These are phyloP conservation scores for Colletotrichum cordylinicola DNA, from an alignment of 2,329 filamentous ascomycete genomes.

Conservation along the genomic window DNA sequence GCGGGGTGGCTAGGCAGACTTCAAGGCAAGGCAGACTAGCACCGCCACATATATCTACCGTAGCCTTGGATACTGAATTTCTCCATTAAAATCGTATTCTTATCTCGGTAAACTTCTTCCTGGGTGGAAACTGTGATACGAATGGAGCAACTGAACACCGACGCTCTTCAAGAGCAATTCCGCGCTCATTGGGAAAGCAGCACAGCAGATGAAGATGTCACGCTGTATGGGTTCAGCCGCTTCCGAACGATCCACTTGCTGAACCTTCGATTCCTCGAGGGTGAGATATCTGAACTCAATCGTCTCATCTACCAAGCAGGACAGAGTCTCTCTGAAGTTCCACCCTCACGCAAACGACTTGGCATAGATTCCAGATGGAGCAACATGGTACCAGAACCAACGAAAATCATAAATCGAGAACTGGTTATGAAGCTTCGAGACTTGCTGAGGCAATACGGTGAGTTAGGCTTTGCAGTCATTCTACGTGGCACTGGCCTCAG, in stretches of 20 bases:
- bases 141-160: background rate
- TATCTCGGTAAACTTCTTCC: background rate
- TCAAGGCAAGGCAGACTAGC: background rate
- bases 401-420: background rate
- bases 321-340: background rate
- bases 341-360: background rate
- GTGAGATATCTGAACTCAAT: background rate
- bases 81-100: background rate
- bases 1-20: background rate
- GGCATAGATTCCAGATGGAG: background rate
- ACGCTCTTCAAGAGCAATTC: background rate
- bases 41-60: background rate
- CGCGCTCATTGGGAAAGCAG: background rate
- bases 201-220: background rate
- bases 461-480: background rate
- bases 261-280: background rate
- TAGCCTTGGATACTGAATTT: background rate
- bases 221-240: background rate
- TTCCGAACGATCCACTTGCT: background rate
- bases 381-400: background rate
- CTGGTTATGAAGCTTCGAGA: background rate
- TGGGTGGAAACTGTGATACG: background rate
- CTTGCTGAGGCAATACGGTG: background rate
- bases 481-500: accelerated
- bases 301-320: background rate